Conservation (phyloP, 495 filamentous ascomycete species). For the Acidiella bohemica region DNA sequence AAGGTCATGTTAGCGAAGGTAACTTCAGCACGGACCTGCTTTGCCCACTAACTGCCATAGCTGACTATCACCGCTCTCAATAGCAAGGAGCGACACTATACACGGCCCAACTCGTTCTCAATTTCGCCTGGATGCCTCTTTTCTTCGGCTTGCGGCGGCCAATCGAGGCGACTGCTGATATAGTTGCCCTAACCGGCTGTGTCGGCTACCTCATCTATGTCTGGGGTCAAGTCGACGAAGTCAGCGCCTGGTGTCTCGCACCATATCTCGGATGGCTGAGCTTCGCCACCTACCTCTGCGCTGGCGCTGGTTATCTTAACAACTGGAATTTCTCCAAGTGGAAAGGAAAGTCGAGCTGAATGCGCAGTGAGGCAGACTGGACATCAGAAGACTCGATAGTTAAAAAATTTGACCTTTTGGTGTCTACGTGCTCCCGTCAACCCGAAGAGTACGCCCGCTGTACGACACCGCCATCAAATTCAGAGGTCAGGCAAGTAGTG, state of each 20-base stretch:
- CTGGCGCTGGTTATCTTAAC: constrained; percentile 62
- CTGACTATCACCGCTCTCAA: constrained; percentile 3
- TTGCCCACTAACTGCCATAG: background rate
- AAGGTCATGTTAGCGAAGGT: constrained; percentile 32
- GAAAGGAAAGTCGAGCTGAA: no score
- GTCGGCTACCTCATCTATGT: constrained; percentile 56
- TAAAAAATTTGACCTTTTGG: no score
- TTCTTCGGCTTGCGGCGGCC: constrained; percentile 67
- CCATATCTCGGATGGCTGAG: constrained; percentile 75
- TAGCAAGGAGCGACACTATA: constrained; percentile 61
- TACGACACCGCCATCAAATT: no score
- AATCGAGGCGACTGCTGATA: constrained; percentile 60
- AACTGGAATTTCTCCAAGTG: constrained; percentile 56
- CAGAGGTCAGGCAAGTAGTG: no score
- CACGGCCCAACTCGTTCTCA: constrained; percentile 68
- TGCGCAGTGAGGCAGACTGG: no score
- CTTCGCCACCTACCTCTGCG: constrained; percentile 69
- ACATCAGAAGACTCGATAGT: no score
- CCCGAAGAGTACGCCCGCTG: no score
- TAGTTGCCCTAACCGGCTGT: constrained; percentile 54
- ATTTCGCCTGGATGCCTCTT: constrained; percentile 84
- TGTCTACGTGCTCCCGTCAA: no score
- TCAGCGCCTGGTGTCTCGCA: constrained; percentile 56
- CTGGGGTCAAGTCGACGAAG: constrained; percentile 58
- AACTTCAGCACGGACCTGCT: constrained; percentile 1